Conservation (phyloP, 345 rosid genomes). For the Eucalyptus polybractea region DNA sequence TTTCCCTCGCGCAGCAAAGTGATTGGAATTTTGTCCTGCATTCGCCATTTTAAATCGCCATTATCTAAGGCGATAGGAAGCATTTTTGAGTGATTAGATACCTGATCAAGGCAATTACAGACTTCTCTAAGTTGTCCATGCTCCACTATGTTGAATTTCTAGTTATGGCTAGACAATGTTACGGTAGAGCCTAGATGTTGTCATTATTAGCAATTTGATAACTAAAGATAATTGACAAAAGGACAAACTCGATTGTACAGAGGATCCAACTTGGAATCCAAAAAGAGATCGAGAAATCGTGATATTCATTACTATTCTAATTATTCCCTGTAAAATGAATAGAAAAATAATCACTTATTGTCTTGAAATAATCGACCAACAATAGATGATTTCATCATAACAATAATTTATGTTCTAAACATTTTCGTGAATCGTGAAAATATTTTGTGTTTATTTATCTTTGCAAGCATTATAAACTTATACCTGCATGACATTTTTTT, state of each 20-base stretch:
- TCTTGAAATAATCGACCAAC: background rate
- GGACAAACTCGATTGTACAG: too few relatives aligned
- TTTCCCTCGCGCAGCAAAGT: background rate
- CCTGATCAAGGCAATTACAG: background rate
- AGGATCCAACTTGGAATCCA: background rate
- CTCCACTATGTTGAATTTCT: background rate
- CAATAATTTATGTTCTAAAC: too few relatives aligned
- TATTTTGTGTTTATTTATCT: too few relatives aligned
- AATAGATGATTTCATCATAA: background rate
- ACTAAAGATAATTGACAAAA: background rate
- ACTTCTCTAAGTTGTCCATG: background rate
- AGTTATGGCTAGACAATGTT: background rate
- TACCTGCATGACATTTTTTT: too few relatives aligned
- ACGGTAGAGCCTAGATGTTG: background rate
- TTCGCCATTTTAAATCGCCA: background rate
- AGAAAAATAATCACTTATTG: background rate
- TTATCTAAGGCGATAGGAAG: background rate
- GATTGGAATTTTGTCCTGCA: background rate
- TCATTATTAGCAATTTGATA: background rate
- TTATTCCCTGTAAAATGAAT: too few relatives aligned
- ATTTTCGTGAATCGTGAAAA: fast-evolving
- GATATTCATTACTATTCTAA: too few relatives aligned
- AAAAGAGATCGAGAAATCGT: background rate
- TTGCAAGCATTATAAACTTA: too few relatives aligned
- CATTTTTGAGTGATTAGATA: background rate